Conservation (phyloP, 306 rosid genomes). For the Fagus crenata region DNA sequence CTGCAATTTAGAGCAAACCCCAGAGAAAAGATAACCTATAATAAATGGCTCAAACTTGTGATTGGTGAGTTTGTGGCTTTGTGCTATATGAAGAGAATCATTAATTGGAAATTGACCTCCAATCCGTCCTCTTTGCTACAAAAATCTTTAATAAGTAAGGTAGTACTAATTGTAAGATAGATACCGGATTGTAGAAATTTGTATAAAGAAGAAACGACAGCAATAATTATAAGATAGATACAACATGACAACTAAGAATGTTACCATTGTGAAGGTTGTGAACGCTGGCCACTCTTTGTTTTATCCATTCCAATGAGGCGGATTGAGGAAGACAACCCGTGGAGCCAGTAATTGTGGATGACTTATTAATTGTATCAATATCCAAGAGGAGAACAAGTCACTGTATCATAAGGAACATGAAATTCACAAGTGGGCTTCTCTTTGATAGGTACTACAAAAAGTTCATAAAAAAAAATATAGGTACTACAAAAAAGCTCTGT, state of each 20-base stretch:
- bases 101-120: background rate
- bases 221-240: no score
- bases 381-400: background rate
- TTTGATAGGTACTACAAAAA: background rate
- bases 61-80: background rate
- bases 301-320: background rate
- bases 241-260: no score
- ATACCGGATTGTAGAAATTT: no score
- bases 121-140: background rate
- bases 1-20: background rate
- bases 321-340: background rate
- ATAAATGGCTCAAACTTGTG: background rate
- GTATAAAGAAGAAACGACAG: no score
- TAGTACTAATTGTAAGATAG: no score
- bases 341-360: background rate
- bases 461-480: no score
- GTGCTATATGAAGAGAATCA: background rate
- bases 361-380: background rate
- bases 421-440: background rate
- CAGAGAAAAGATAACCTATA: background rate
- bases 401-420: background rate
- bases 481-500: no score
- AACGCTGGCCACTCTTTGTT: background rate
- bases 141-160: background rate
- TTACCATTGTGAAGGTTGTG: no score